Evolutionary conservation across 805 yeast species (phyloP).

Genomic region (Jamesozyma gamospora): DNA sequence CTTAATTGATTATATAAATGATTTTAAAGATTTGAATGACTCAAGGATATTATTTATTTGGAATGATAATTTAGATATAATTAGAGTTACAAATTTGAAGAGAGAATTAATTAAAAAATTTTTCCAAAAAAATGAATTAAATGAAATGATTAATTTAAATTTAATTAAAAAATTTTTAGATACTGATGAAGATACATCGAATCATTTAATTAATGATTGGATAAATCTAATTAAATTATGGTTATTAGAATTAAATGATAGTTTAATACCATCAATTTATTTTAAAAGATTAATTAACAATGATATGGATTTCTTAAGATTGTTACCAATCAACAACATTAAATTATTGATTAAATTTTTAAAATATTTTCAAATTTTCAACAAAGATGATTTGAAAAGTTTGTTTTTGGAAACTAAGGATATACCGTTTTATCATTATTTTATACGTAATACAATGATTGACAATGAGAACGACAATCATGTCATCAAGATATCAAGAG

Average conservation of each 20-base stretch:
- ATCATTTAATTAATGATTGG: constrained; percentile 11
- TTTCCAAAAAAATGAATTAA: background rate
- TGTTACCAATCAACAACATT: background rate
- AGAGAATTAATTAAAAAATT: constrained; percentile 9
- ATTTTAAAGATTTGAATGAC: no score
- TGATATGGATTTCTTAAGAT: background rate
- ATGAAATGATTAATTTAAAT: no score
- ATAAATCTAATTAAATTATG: constrained; percentile 41
- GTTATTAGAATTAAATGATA: constrained; percentile 51
- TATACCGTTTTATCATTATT: constrained; percentile 9
- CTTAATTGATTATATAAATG: no score
- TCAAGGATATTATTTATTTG: constrained; percentile 11
- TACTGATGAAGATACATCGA: background rate
- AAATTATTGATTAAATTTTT: background rate
- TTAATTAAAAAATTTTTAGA: background rate
- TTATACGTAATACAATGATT: constrained; percentile 5
- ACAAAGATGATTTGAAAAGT: background rate
- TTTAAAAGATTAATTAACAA: background rate
- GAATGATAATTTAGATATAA: constrained; percentile 3
- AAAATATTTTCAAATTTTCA: background rate
- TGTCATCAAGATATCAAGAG: no score
- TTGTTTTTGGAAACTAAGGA: constrained; percentile 2
- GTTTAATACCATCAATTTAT: constrained; percentile 24
- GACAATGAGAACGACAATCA: background rate
- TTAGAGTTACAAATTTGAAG: constrained; percentile 9